Base-by-base conservation (phyloP, 2,329 filamentous ascomycete genomes). In the Davidsoniella australis region DNA sequence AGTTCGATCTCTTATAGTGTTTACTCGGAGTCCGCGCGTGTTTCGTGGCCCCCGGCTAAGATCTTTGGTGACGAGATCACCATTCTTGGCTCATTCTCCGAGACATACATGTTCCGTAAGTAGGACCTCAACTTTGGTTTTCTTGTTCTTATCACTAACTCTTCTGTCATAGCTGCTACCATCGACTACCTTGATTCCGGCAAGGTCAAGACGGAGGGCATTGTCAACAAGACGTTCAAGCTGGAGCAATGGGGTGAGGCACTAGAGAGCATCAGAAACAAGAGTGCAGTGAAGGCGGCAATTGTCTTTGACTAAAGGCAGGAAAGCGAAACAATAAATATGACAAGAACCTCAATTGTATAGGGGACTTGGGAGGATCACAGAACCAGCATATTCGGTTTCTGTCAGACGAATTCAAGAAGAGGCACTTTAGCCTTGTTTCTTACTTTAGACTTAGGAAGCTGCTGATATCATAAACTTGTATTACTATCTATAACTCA, bases 181-280 rank as follows among this genome's bases (percentile, higher is more conserved):
- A 65, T 69, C 45, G 65, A 68, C 60, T 69, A 75, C 60, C 68
- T 76, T 26, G 71, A 78, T 58, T 70, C 67, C 16, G 73, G 75
- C 50, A 77, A 76, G 61, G 68, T 80, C 56, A 76, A 71, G 63
- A 71, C 82, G 46, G 66, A 71, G 47, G 80, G 80, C 3, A 82
- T 85, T 49, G 80, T 83, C 55, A 82, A 83, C 65, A 83, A 82
- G 68, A 74, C 70, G 5, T 85, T 78, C 66, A 78, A 72, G 64
- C 67, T 85, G n/a, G 80, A 85, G 59, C 71, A 85, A 60, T 85
- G 78, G 72, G 75, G 68, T 42, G 76, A 82, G 60, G 81, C 78
- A 54, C 65, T 85, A 55, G 75, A 83, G 61, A 72, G 75, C 51
- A 83, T 85, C 68, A 75, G 71, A 58, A 78, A 82, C 65, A 83